These are phyloP conservation scores for Backusella parvicylindrica DNA, from an alignment of 192 early-diverging fungal genomes.

Conservation along the genomic window DNA sequence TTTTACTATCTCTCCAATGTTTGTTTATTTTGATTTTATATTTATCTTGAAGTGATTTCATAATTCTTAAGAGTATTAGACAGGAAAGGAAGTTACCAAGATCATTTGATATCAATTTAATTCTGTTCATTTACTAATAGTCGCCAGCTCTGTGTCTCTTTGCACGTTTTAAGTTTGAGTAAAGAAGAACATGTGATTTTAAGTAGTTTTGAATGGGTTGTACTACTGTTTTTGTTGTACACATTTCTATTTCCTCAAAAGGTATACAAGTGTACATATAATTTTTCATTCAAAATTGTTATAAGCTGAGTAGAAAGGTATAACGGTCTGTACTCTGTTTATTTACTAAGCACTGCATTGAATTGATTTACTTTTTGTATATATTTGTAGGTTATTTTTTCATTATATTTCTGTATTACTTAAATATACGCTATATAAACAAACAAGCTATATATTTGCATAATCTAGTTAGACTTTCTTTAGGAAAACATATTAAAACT, in stretches of 20 bases:
- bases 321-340: neutral
- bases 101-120: neutral
- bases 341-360: neutral
- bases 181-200: neutral
- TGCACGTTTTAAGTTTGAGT: neutral
- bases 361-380: neutral
- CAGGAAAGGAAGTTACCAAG: neutral
- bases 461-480: neutral
- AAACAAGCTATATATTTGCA: neutral
- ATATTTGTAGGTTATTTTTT: neutral
- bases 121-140: neutral
- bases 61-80: neutral
- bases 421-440: neutral
- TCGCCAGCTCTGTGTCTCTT: neutral
- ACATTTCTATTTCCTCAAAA: neutral
- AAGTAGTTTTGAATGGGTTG: neutral
- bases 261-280: neutral
- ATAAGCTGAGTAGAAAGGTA: neutral
- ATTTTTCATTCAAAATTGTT: neutral
- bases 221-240: neutral
- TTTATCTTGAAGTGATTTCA: neutral
- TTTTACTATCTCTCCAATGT: neutral
- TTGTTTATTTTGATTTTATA: neutral
- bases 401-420: neutral
- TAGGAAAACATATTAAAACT: neutral